A percentile compares a stretch with the other conserved stretches of the same genome.
Evolutionary conservation across 1,284 basidiomycete genomes (phyloP).

Genomic region (Tremellales sp.): DNA sequence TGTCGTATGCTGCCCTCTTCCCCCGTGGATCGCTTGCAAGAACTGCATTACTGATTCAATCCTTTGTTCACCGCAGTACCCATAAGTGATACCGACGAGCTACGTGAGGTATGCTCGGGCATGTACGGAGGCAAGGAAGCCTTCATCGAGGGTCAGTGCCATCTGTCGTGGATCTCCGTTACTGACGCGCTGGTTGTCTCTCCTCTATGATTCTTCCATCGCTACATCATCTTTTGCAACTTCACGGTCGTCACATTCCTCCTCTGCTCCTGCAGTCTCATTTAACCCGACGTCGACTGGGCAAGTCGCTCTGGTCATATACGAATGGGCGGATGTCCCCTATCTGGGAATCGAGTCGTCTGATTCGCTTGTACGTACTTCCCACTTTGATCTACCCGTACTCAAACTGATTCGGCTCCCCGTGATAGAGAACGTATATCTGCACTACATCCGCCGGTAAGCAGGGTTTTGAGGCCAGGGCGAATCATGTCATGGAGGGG

Average conservation of each 20-base stretch:
- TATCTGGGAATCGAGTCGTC: conserved; percentile 65
- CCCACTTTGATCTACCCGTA: conserved; percentile 4
- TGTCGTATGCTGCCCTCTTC: neutral
- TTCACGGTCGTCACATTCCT: neutral
- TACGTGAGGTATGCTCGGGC: conserved; percentile 84
- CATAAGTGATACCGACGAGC: conserved; percentile 56
- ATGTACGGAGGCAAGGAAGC: conserved; percentile 82
- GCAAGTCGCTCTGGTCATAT: conserved; percentile 89
- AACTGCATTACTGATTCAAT: neutral
- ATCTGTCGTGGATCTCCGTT: too few species aligned
- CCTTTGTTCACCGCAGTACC: too few species aligned
- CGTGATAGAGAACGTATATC: conserved; percentile 79
- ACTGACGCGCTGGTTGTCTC: neutral
- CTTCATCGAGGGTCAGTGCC: conserved; percentile 72
- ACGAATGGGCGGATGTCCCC: conserved; percentile 85
- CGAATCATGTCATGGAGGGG: neutral
- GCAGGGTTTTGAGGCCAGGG: conserved; percentile 1
- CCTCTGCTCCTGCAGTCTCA: conserved; percentile 57
- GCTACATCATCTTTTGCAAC: neutral
- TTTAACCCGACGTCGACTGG: conserved; percentile 75
- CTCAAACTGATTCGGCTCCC: neutral
- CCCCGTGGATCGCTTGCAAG: neutral
- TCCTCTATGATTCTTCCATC: neutral
- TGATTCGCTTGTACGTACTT: conserved; percentile 32
- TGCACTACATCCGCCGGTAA: conserved; percentile 54